phyloP scores from a whole-genome alignment of 805 yeast species.

The Wickerhamomyces xylosicus region DNA sequence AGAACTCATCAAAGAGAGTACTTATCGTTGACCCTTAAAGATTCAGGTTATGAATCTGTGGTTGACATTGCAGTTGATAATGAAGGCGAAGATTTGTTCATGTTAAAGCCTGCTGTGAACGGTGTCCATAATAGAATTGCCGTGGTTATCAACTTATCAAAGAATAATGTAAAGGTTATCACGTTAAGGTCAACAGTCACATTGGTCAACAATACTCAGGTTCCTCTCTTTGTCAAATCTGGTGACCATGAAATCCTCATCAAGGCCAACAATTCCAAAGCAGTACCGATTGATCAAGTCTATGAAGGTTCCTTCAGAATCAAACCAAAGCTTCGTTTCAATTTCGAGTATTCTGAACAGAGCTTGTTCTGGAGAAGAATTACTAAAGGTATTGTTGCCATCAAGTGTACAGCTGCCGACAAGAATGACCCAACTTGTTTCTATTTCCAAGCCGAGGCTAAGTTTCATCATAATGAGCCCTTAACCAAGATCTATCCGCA shows the following conservation, averaged over 20 bases:
- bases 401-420: slow-evolving; percentile 46
- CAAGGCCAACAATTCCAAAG: slow-evolving; percentile 42
- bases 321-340: slow-evolving; percentile 47
- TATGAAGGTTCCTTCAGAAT: slow-evolving; percentile 47
- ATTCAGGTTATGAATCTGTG: slow-evolving; percentile 43
- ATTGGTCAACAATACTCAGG: slow-evolving; percentile 51
- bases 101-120: slow-evolving; percentile 49
- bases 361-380: slow-evolving; percentile 57
- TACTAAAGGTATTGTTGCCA: slow-evolving; percentile 33
- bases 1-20: slow-evolving; percentile 51
- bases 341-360: slow-evolving; percentile 61
- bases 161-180: slow-evolving; percentile 71
- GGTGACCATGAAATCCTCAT: slow-evolving; percentile 30
- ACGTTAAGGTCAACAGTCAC: slow-evolving; percentile 68
- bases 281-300: slow-evolving; percentile 68
- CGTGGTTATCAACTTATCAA: slow-evolving; percentile 59
- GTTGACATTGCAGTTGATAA: slow-evolving; percentile 55
- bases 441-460: slow-evolving; percentile 66
- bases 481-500: slow-evolving; percentile 74
- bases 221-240: slow-evolving; percentile 29
- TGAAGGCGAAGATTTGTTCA: slow-evolving; percentile 76
- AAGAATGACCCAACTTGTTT: slow-evolving; percentile 34
- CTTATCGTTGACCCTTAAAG: slow-evolving; percentile 52
- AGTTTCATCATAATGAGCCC: slow-evolving; percentile 56
- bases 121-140: slow-evolving; percentile 66